Evolutionary conservation across 768 basidiomycete genomes (phyloP).

Genomic region (Agaricus subrufescens): DNA sequence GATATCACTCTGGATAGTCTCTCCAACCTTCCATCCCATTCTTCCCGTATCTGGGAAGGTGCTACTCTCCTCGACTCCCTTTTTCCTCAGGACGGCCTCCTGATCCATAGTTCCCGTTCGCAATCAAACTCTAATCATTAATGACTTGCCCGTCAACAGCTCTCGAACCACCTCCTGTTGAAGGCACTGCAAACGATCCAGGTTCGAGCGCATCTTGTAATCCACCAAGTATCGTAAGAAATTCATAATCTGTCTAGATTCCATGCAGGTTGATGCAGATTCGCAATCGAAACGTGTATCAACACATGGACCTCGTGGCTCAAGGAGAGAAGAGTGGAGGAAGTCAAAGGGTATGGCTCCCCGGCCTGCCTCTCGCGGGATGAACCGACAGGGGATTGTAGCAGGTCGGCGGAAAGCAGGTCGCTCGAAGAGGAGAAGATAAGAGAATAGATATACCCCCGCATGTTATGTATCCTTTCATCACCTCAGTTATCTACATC

Average conservation of each 20-base stretch:
- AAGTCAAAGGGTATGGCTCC: constrained; percentile 68
- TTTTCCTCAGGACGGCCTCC: constrained; percentile 7
- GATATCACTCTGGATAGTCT: constrained; percentile 48
- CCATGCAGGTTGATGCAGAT: constrained; percentile 51
- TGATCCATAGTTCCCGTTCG: constrained; percentile 20
- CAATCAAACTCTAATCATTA: constrained; percentile 28
- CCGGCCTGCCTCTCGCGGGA: constrained; percentile 42
- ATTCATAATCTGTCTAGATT: constrained; percentile 27
- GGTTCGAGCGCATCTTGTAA: constrained; percentile 23
- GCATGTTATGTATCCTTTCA: constrained; percentile 1
- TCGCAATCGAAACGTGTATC: constrained; percentile 44
- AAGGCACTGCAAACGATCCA: constrained; percentile 19
- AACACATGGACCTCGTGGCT: constrained; percentile 76
- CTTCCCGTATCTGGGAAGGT: constrained; percentile 7
- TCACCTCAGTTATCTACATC: too few relatives aligned
- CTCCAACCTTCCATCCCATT: neutral
- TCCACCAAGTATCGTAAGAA: neutral
- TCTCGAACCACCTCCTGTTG: constrained; percentile 17
- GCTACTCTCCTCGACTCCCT: constrained; percentile 6
- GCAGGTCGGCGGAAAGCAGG: constrained; percentile 65
- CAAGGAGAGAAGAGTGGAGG: constrained; percentile 80
- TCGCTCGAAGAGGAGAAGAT: constrained; percentile 67
- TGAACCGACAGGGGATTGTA: constrained; percentile 64
- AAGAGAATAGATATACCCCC: constrained; percentile 18
- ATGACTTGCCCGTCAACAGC: constrained; percentile 36